phyloP scores from a whole-genome alignment of 2,329 filamentous ascomycete genomes.

The Ambrosiella cleistominuta region DNA sequence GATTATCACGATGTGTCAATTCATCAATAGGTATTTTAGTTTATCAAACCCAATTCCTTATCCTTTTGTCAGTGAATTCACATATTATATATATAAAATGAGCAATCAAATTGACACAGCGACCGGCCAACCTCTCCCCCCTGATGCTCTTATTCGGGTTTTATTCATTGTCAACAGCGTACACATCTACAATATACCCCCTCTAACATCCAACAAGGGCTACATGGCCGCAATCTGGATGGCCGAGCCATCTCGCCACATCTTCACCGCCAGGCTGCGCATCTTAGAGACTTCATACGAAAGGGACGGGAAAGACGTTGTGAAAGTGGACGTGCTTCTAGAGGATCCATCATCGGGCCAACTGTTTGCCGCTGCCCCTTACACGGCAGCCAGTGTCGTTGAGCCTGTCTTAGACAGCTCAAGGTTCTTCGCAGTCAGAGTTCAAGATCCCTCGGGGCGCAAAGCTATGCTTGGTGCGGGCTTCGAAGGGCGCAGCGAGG shows the following conservation, averaged over 20 bases:
- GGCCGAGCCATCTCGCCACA: conserved; percentile 48
- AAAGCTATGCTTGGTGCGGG: conserved; percentile 71
- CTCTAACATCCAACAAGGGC: conserved; percentile 58
- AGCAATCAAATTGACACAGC: conserved; percentile 41
- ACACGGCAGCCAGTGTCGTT: conserved; percentile 46
- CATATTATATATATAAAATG: conserved; percentile 22
- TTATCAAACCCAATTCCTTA: background rate
- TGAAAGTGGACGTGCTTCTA: conserved; percentile 60
- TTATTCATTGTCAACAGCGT: conserved; percentile 59
- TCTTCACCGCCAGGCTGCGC: conserved; percentile 71
- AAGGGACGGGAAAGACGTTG: conserved; percentile 26
- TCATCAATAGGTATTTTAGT: background rate
- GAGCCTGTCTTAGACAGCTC: conserved; percentile 64
- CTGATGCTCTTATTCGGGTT: conserved; percentile 68
- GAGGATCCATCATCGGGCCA: conserved; percentile 57
- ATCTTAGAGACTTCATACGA: conserved; percentile 55
- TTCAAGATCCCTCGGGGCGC: conserved; percentile 55
- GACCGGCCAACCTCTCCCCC: conserved; percentile 48
- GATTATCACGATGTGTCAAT: no score
- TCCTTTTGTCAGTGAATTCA: background rate
- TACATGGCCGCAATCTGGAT: conserved; percentile 69
- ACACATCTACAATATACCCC: conserved; percentile 78
- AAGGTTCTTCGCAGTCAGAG: conserved; percentile 69
- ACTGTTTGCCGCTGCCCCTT: conserved; percentile 72
- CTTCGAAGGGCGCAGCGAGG: conserved; percentile 71